These are phyloP conservation scores for Lodderomyces margitis DNA, from an alignment of 1,139 yeast species.

Conservation along the genomic window DNA sequence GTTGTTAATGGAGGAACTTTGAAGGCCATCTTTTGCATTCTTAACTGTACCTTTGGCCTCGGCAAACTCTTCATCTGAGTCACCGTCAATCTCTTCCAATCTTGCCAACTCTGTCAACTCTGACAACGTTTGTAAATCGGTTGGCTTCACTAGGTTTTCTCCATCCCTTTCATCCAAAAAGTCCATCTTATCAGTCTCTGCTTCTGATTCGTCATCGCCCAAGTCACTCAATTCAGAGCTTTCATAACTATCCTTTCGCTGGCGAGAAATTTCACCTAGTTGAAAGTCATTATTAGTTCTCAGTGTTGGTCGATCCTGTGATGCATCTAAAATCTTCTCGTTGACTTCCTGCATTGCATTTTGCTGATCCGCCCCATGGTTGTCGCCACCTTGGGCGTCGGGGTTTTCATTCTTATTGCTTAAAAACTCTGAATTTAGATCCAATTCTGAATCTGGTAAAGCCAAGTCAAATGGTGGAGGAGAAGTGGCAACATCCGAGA, in stretches of 20 bases:
- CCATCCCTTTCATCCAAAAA: constrained; percentile 35
- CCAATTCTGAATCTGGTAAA: constrained; percentile 10
- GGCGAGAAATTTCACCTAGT: background rate
- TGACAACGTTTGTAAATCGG: constrained; percentile 41
- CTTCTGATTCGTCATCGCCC: constrained; percentile 69
- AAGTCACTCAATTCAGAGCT: constrained; percentile 54
- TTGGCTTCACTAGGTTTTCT: constrained; percentile 17
- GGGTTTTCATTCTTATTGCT: constrained; percentile 3
- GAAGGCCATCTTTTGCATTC: constrained; percentile 4
- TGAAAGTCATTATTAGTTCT: background rate
- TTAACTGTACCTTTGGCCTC: constrained; percentile 4
- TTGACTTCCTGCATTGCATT: background rate
- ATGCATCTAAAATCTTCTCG: background rate
- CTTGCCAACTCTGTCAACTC: constrained; percentile 43
- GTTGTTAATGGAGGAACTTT: background rate
- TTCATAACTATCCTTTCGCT: constrained; percentile 29
- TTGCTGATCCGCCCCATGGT: background rate
- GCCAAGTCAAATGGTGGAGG: constrained; percentile 35
- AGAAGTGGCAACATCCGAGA: constrained; percentile 41
- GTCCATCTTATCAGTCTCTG: constrained; percentile 78
- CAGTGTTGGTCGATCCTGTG: background rate
- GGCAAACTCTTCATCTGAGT: constrained; percentile 16
- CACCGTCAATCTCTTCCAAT: constrained; percentile 36
- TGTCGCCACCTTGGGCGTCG: background rate
- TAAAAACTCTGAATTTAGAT: background rate